Conservation (phyloP, 2,329 filamentous ascomycete genomes). For the Aschersonia sp. region DNA sequence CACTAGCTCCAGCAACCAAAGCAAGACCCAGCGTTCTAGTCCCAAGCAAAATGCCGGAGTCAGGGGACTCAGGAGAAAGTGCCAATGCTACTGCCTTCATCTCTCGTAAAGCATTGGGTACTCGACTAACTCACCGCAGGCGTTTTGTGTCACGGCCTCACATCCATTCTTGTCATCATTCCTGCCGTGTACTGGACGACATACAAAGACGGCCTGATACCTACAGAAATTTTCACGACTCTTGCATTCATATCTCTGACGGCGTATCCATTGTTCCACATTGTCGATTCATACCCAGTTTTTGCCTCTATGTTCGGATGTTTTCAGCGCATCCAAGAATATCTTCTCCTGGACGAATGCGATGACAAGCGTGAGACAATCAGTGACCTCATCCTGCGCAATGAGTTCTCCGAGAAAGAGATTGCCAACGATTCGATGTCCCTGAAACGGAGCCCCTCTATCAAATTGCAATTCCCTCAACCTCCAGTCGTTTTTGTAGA, state of each 20-base stretch:
- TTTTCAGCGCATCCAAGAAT: constrained; percentile 6
- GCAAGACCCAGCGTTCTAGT: too few species aligned
- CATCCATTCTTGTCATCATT: constrained; percentile 5
- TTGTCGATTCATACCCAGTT: constrained; percentile 2
- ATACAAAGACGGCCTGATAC: constrained; percentile 1
- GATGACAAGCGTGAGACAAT: constrained; percentile 7
- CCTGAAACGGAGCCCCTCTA: not conserved
- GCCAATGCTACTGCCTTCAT: too few species aligned
- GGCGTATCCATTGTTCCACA: constrained; percentile 2
- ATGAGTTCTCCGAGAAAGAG: not conserved
- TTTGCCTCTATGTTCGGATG: constrained; percentile 3
- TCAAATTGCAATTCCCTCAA: not conserved
- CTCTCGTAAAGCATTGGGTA: too few species aligned
- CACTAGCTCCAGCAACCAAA: too few species aligned
- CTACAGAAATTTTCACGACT: constrained; percentile 4
- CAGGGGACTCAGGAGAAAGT: too few species aligned
- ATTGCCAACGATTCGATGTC: constrained; percentile 12
- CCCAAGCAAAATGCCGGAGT: too few species aligned
- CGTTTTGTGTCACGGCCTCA: constrained; percentile 1
- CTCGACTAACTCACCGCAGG: too few species aligned
- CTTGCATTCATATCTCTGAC: constrained; percentile 6
- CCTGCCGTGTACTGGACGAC: constrained; percentile 6
- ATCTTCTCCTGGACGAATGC: constrained; percentile 4
- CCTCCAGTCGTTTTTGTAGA: constrained; percentile 19
- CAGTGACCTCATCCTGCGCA: constrained; percentile 24